Conservation (phyloP, 768 basidiomycete species). For the Daedaleopsis sinensis region DNA sequence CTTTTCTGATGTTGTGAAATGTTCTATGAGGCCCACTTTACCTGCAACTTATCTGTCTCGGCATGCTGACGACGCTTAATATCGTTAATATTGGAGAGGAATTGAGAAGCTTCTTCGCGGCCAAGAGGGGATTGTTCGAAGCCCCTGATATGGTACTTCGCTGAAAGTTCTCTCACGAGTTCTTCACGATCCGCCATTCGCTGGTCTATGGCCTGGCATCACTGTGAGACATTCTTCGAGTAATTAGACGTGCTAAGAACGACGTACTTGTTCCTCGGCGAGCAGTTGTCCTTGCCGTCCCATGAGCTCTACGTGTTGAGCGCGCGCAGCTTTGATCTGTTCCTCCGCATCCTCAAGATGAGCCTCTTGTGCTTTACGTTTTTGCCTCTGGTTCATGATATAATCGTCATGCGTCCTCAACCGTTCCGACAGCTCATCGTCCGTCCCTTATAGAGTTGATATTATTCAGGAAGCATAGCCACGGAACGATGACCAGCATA, state of each 20-base stretch:
- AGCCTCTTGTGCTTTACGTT: constrained; percentile 48
- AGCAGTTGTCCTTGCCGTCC: constrained; percentile 67
- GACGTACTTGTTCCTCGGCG: constrained; percentile 70
- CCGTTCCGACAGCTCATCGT: constrained; percentile 67
- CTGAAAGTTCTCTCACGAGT: constrained; percentile 68
- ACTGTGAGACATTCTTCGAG: constrained; percentile 46
- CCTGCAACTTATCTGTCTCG: constrained; percentile 72
- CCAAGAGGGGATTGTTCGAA: constrained; percentile 73
- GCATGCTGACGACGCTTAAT: constrained; percentile 62
- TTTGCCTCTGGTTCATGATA: constrained; percentile 52
- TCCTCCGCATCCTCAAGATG: constrained; percentile 66
- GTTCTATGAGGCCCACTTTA: constrained; percentile 27
- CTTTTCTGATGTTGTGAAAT: background rate
- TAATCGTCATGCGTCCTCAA: constrained; percentile 63
- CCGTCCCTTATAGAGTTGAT: constrained; percentile 51
- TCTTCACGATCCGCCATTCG: constrained; percentile 73
- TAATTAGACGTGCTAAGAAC: background rate
- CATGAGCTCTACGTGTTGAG: constrained; percentile 57
- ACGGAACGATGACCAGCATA: constrained; percentile 48
- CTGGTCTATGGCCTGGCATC: constrained; percentile 51
- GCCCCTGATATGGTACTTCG: constrained; percentile 72
- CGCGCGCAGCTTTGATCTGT: constrained; percentile 50
- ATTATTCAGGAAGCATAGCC: background rate
- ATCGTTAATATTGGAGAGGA: constrained; percentile 66
- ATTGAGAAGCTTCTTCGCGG: constrained; percentile 71